phyloP scores from a whole-genome alignment of 352 stramenopile species.

The Globisporangium heterothallicum region DNA sequence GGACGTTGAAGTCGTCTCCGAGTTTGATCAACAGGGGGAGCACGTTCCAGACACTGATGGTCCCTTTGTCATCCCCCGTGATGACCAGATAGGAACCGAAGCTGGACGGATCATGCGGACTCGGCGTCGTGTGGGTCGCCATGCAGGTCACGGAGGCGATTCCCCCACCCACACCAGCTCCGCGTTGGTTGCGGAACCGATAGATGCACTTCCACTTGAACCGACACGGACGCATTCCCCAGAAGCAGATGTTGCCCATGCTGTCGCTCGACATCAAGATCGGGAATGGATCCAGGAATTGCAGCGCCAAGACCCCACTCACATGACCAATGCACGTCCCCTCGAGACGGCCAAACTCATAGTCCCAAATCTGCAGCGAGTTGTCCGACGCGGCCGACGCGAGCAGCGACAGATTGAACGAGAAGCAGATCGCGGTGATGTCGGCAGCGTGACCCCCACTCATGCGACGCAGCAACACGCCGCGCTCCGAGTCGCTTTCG shows the following conservation, averaged over 20 bases:
- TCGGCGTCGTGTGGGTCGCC: constrained; percentile 22
- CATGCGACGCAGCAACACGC: constrained; percentile 70
- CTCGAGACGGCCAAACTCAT: constrained; percentile 81
- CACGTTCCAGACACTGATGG: constrained; percentile 69
- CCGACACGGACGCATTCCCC: constrained; percentile 57
- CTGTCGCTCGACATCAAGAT: constrained; percentile 66
- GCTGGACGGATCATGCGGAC: constrained; percentile 13
- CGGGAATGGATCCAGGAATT: constrained; percentile 73
- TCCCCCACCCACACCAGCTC: constrained; percentile 20
- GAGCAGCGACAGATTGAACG: constrained; percentile 66
- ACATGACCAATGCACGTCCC: constrained; percentile 70
- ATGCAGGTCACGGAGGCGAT: constrained; percentile 45
- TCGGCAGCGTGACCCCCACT: constrained; percentile 66
- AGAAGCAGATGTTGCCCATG: constrained; percentile 69
- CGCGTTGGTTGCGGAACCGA: constrained; percentile 59
- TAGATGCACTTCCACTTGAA: constrained; percentile 75
- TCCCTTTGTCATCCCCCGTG: constrained; percentile 75
- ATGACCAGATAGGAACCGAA: constrained; percentile 50
- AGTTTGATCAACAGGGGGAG: constrained; percentile 50
- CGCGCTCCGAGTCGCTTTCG: constrained; percentile 75
- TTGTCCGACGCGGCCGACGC: constrained; percentile 67
- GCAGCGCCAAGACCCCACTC: constrained; percentile 52
- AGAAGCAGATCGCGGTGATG: constrained; percentile 77
- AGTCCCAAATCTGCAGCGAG: constrained; percentile 80
- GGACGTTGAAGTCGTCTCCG: constrained; percentile 40